Base-by-base conservation (phyloP, 192 early-diverging fungal species). In the Helicostylum pulchrum region DNA sequence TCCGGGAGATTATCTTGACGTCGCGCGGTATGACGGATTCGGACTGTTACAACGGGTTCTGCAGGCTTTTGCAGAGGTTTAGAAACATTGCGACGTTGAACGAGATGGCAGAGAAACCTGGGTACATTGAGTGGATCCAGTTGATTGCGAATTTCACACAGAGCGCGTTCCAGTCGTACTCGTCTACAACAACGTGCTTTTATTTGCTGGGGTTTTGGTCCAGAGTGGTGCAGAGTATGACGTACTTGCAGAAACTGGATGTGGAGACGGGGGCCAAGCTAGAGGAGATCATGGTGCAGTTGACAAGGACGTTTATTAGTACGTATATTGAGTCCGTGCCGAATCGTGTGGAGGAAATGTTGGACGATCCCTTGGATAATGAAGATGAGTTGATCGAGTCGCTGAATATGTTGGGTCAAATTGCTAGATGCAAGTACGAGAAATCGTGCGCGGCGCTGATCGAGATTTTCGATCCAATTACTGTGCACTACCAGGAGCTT, bases 181-280 rank as follows among this genome's bases (percentile, higher is more conserved):
- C 88, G 47, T 81, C 91, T 36, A 87, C 92, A 70, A 88, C 85
- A 70, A 73, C 91, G 0, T 76, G 42, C 10, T 59, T 80, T 34
- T 92, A 92, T 60, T 65, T 94, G 34, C 73, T 94, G 61, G 85
- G 82, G 9, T 96, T 96, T 68, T 96, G 94, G 94, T 87, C 89
- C 21, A 93, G 91, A 72, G 89, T 94, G 54, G 77, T 83, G 15
- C 76, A 79, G 12, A 82, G 79, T 8, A 70, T 74, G 39, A 73
- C 80, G n/a, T 79, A 75, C 60, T 78, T 78, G 47, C 39, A 70
- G 54, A 68, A 74, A 34, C 73, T 80, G 11, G 68, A 71, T 3
- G 32, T 50, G 3, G 65, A 51, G 10, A 61, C 81, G 31, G 71
- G 77, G 26, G 62, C 57, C 26, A 76, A 83, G 53, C 54, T 87